A percentile compares a stretch with the other conserved stretches of the same genome.
These are phyloP conservation scores for Huntiella decipiens DNA, from an alignment of 2,329 filamentous ascomycete genomes.

Conservation along the genomic window DNA sequence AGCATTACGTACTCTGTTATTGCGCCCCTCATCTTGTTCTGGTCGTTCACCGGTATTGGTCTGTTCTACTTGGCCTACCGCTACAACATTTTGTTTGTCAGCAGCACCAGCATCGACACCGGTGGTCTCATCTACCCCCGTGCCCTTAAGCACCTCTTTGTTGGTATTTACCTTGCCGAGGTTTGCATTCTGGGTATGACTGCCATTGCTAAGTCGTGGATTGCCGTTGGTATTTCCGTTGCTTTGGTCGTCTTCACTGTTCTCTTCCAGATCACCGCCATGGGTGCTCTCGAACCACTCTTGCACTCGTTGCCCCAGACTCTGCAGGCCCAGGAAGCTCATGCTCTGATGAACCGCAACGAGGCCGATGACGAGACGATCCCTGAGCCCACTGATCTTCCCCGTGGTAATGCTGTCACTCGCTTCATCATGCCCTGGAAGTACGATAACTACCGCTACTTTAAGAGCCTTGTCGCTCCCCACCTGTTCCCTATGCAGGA, in stretches of 20 bases:
- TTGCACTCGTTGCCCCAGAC: conserved; percentile 53
- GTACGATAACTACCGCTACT: conserved; percentile 49
- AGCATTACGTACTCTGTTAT: conserved; percentile 68
- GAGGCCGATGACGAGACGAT: conserved; percentile 15
- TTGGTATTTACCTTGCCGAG: conserved; percentile 63
- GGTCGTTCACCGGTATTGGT: conserved; percentile 56
- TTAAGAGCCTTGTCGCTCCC: conserved; percentile 50
- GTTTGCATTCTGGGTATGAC: conserved; percentile 70
- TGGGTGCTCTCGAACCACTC: conserved; percentile 50
- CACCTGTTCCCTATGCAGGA: conserved; percentile 20
- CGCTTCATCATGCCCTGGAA: conserved; percentile 50
- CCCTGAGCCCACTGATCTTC: conserved; percentile 7
- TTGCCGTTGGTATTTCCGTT: conserved; percentile 57
- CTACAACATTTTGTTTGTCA: conserved; percentile 73
- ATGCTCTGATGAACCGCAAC: conserved; percentile 21
- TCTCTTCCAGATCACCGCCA: conserved; percentile 57
- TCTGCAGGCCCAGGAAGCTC: conserved; percentile 22
- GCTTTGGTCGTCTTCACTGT: conserved; percentile 57
- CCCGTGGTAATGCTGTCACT: conserved; percentile 6
- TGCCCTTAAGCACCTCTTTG: conserved; percentile 69
- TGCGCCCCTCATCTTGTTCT: conserved; percentile 63
- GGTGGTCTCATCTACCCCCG: conserved; percentile 76
- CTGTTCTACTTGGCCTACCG: conserved; percentile 72
- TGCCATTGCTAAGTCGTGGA: conserved; percentile 44
- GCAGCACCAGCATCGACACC: conserved; percentile 63